A percentile compares a stretch with the other conserved stretches of the same genome.
Evolutionary conservation across 169 alveolate genomes (phyloP).

Genomic region (Cryptosporidium viatorum): DNA sequence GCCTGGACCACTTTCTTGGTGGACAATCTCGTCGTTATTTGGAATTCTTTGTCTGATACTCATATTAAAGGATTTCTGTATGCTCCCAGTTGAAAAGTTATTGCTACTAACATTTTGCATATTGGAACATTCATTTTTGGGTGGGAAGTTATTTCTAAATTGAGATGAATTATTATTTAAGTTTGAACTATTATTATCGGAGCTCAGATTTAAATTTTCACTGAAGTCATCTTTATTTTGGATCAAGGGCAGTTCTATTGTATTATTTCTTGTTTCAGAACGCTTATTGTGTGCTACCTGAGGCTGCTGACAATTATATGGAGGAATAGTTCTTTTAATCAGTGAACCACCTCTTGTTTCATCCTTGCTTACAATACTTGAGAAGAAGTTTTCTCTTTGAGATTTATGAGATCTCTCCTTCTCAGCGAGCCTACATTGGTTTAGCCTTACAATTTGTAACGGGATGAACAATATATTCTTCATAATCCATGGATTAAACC

Average conservation of each 20-base stretch:
- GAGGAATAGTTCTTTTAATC: constrained; percentile 14
- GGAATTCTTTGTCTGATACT: constrained; percentile 32
- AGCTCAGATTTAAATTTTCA: background rate
- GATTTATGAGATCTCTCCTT: constrained; percentile 78
- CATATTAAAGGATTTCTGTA: constrained; percentile 37
- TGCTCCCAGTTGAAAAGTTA: constrained; percentile 9
- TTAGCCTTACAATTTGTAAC: constrained; percentile 77
- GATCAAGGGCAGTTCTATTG: constrained; percentile 18
- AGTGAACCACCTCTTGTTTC: background rate
- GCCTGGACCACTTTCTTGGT: constrained; percentile 2
- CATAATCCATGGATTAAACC: constrained; percentile 80
- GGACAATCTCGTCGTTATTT: constrained; percentile 4
- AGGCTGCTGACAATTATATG: background rate
- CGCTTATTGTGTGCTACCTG: background rate
- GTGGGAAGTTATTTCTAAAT: background rate
- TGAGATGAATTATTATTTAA: background rate
- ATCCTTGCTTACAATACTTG: background rate
- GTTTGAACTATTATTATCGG: background rate
- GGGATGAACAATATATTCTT: constrained; percentile 77
- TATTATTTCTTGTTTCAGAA: constrained; percentile 1
- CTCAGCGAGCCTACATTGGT: constrained; percentile 81
- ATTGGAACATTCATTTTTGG: constrained; percentile 1
- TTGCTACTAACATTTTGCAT: constrained; percentile 9
- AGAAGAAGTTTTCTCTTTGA: constrained; percentile 65
- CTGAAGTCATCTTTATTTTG: constrained; percentile 26